phyloP scores from a whole-genome alignment of 192 early-diverging fungal genomes.

The Physocladia obscura region DNA sequence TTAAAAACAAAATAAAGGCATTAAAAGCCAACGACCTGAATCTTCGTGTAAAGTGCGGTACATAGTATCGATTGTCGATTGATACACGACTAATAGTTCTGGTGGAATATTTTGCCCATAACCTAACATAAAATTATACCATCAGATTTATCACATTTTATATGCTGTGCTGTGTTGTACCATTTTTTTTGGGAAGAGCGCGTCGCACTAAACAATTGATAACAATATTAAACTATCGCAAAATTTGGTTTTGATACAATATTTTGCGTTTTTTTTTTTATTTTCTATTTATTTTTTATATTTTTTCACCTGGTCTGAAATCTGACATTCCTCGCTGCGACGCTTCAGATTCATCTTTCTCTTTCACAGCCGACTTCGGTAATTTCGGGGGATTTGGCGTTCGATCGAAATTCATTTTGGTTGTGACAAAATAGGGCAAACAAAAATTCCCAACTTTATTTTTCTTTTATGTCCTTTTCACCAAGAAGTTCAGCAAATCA shows the following conservation, averaged over 20 bases:
- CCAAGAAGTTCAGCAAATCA: slow-evolving; percentile 82
- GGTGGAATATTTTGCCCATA: no score
- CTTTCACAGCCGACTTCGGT: slow-evolving; percentile 30
- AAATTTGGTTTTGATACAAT: no score
- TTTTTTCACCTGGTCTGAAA: slow-evolving; percentile 9
- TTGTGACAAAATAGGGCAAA: no score
- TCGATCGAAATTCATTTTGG: slow-evolving; percentile 3
- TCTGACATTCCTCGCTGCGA: slow-evolving; percentile 44
- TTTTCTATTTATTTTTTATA: neutral
- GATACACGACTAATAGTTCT: no score
- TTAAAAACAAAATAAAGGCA: neutral
- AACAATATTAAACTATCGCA: no score
- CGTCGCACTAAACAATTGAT: no score
- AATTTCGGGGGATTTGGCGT: slow-evolving; percentile 31
- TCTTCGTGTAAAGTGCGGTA: slow-evolving; percentile 2
- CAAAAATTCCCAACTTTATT: neutral
- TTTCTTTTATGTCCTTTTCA: slow-evolving; percentile 40
- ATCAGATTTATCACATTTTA: no score
- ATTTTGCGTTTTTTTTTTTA: neutral
- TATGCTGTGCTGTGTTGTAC: no score
- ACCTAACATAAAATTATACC: no score
- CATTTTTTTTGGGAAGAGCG: no score
- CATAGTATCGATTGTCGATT: slow-evolving; percentile 15
- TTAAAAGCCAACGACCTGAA: neutral
- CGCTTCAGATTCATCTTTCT: slow-evolving; percentile 57